phyloP scores from a whole-genome alignment of 1,139 yeast species.

The Yamadazyma conglobata region DNA sequence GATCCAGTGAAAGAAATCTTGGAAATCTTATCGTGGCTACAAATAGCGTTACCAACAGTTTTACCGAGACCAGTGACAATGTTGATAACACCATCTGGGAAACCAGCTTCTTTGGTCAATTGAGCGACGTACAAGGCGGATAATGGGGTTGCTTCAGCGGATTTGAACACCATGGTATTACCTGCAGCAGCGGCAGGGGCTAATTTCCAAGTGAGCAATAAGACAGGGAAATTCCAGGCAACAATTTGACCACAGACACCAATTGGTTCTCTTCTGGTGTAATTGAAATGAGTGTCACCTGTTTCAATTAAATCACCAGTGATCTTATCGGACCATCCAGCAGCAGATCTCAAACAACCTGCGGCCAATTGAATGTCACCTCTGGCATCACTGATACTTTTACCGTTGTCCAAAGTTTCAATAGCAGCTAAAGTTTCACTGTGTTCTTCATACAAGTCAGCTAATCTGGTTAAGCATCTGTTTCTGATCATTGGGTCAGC shows the following conservation, averaged over 20 bases:
- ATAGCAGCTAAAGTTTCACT: conserved; percentile 59
- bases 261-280: conserved; percentile 59
- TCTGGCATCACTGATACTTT: conserved; percentile 53
- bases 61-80: conserved; percentile 76
- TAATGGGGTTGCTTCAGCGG: conserved; percentile 83
- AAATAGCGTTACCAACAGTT: conserved; percentile 71
- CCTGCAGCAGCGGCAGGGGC: conserved; percentile 85
- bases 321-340: conserved; percentile 83
- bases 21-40: conserved; percentile 63
- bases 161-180: conserved; percentile 73
- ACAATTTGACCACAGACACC: conserved; percentile 82
- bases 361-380: conserved; percentile 63
- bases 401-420: conserved; percentile 80
- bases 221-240: conserved; percentile 87
- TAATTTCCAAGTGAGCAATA: conserved; percentile 83
- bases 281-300: conserved; percentile 58
- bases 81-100: conserved; percentile 79
- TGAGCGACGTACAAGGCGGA: conserved; percentile 66
- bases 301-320: conserved; percentile 66
- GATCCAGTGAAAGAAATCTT: conserved; percentile 88
- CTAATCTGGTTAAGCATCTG: conserved; percentile 51
- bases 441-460: conserved; percentile 60
- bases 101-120: conserved; percentile 63
- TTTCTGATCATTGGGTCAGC: conserved; percentile 50
- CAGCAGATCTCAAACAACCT: conserved; percentile 65